Evolutionary conservation across 345 rosid species (phyloP), one percentile per base, ranked within the genome.

Genomic region (Arabidopsis arenosa): DNA sequence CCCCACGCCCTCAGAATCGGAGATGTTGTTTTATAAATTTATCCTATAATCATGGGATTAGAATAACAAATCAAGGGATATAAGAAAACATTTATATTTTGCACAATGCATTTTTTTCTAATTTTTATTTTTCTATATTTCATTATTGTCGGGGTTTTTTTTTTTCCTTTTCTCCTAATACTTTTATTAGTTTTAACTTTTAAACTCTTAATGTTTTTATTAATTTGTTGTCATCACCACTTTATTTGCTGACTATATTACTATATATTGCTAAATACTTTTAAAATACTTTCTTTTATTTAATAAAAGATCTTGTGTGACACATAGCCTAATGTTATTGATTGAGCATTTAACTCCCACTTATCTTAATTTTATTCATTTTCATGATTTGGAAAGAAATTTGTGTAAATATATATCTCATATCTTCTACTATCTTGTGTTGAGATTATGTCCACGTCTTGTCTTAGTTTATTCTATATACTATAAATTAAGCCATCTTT

Each of bases 1-100:
- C 53, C 6, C 41, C 69, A 72, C 44, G 69, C 60, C 75, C 41
- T 23, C 4, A 39, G 54, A 28, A 40, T 43, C 70, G 70, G 69
- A 52, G 54, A 43, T 36, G 40, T 47, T 36, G 49, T 28, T 70
- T 47, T 48, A 45, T 30, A 10, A 52, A 51, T 5, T 37, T 8
- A 37, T 37, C 13, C 11, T 10, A 40, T 40, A 11, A 41, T 41
- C 45, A 41, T 6, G 13, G 2, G 5, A 11, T 39, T 39, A 39
- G 9, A 37, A 37, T 39, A 39, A 23, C 26, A 23, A 23, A 23
- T 23, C 26, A 23, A 23, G 26, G 26, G 26, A 23, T 23, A 23
- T 23, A 23, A 23, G 26, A 23, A 23, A 23, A 23, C 2, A 2
- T 23, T 23, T 23, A 23, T 23, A 1, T 23, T 23, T 23, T 23